Base-by-base conservation (phyloP, 176 grass and related monocot genomes). In the Leersia perrieri region DNA sequence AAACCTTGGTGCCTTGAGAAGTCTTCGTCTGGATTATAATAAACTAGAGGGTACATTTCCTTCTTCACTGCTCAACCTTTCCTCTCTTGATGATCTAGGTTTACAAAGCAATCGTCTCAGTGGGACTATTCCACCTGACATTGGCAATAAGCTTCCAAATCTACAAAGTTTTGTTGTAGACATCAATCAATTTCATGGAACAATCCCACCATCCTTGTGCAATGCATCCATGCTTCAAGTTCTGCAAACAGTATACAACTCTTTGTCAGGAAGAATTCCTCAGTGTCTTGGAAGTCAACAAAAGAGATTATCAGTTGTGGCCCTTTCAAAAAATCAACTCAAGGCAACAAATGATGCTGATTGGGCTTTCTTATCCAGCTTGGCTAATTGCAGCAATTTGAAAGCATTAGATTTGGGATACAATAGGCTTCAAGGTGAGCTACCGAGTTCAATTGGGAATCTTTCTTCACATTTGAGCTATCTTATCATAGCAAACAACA, bases 121-220 rank as follows among this genome's bases (percentile, higher is more conserved):
- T 16, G 34, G 33, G 11, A 38, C 71, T 67, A 55, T 84, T 33
- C 73, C 82, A 60, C 47, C 3, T 68, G 47, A 69, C 14, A 78
- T 70, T 10, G 74, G 66, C 5, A 22, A 32, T 16, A 68, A 32
- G 33, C 47, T 84, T 75, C 63, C 72, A 75, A 75, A 63, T 15
- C 53, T 76, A 28, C 33, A 76, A 34, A 1, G n/a, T 0, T 76
- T 76, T 16, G 5, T 76, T 6, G 8, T 76, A 16, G 33, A 25
- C 57, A 58, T 33, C 65, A 84, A 84, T 33, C 63, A 76, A 26
- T 84, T 84, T 31, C 61, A 84, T 44, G 82, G 63, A 11, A n/a
- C 47, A 55, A 69, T 60, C 25, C 65, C 78, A 2, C 15, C 63
- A 75, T 60, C 35, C 73, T 44, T 84, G 62, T 84, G 82, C 63